Conservation (phyloP, 2,329 filamentous ascomycete genomes). For the Gremmenia infestans region DNA sequence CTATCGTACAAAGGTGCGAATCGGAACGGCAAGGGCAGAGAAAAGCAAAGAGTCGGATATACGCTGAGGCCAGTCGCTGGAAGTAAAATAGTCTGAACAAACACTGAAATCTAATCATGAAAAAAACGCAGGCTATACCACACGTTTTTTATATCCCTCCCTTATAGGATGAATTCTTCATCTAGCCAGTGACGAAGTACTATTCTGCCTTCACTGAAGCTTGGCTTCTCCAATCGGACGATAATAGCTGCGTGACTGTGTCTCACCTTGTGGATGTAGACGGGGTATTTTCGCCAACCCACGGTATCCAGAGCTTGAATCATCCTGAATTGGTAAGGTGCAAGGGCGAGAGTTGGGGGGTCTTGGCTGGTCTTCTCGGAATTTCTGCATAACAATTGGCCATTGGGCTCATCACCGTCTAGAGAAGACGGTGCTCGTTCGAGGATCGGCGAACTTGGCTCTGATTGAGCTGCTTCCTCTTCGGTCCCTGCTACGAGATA, state of each 20-base stretch:
- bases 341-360: conserved; percentile 69
- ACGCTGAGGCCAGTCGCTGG: neutral
- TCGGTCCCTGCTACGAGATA: conserved; percentile 59
- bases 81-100: neutral
- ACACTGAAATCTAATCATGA: neutral
- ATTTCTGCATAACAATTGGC: neutral
- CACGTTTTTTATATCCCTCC: neutral
- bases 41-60: neutral
- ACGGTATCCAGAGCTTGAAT: conserved; percentile 68
- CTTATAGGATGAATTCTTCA: conserved; percentile 54
- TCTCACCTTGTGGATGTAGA: conserved; percentile 71
- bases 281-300: conserved; percentile 59
- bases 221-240: conserved; percentile 61
- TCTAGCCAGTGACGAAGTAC: conserved; percentile 79
- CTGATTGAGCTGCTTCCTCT: conserved; percentile 37
- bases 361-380: conserved; percentile 22
- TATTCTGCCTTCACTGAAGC: conserved; percentile 69
- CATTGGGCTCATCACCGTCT: neutral
- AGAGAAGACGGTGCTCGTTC: conserved; percentile 4
- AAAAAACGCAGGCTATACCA: neutral
- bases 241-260: conserved; percentile 91
- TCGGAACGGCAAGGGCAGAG: too few species aligned
- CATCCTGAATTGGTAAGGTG: conserved; percentile 78
- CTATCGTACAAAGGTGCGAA: too few species aligned
- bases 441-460: conserved; percentile 16